Evolutionary conservation across 1,139 yeast species (phyloP), one percentile per base, ranked within the genome.

Genomic region (Geotrichum cucujoidarum): DNA sequence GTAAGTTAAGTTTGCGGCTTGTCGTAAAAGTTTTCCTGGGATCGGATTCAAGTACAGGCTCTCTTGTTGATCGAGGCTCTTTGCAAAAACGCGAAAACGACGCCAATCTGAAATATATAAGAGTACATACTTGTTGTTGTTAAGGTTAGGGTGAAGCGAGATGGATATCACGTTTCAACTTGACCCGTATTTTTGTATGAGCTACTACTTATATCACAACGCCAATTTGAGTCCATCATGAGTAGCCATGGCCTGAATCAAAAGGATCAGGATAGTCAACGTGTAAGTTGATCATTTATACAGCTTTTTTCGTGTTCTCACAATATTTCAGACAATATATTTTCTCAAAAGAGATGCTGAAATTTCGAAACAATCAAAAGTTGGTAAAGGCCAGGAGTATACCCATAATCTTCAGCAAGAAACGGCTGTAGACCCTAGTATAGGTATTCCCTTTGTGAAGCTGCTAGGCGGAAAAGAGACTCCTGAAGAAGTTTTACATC

Each of bases 381-480:
- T 36, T 22, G n/a, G 49, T 7, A 16, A 39, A n/a, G 34, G 4
- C 14, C 31, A 36, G 3, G 27, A 14, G 4, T 48, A 35, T 40
- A 31, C 30, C 7, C 55, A 52, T 37, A 50, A 47, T 37, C 44
- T 48, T 8, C 42, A 48, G 24, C 40, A 40, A 11, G 59, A 56
- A 39, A 43, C 55, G 3, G 27, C 18, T 18, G 42, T 45, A 5
- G 40, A 39, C 3, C 29, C 44, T 7, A 49, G 46, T 18, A 45
- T 48, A 11, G 43, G 43, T 4, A 58, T 60, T 14, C 74, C 74
- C 1, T 69, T 71, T 57, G 69, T 66, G 5, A 61, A 58, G 41
- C 57, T 71, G 3, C 53, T 69, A n/a, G 67, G 67, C 22, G 74
- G 72, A 2, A 48, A 59, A n/a, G 75, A 71, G 53, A 54, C 67